phyloP scores from a whole-genome alignment of 1,284 basidiomycete species.

The Flammula alnicola region DNA sequence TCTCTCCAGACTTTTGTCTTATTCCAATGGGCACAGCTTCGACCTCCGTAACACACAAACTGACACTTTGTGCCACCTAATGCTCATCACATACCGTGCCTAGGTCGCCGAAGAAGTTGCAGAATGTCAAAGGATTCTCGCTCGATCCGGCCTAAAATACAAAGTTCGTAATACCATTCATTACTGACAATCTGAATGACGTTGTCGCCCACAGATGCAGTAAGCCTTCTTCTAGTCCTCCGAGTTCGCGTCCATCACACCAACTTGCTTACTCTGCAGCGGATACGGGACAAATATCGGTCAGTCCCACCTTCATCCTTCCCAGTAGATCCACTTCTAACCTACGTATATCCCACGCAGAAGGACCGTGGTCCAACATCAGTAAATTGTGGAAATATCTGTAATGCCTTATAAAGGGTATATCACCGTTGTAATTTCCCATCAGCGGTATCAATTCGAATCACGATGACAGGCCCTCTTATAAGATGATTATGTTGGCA shows the following conservation, averaged over 20 bases:
- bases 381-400: too few relatives aligned
- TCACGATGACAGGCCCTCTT: too few relatives aligned
- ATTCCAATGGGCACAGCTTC: constrained; percentile 79
- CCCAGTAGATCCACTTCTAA: constrained; percentile 4
- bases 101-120: constrained; percentile 77
- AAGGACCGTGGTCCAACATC: constrained; percentile 87
- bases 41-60: constrained; percentile 55
- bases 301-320: constrained; percentile 29
- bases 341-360: constrained; percentile 39
- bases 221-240: constrained; percentile 43
- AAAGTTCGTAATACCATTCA: constrained; percentile 53
- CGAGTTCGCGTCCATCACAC: constrained; percentile 11
- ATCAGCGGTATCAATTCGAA: too few relatives aligned
- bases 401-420: too few relatives aligned
- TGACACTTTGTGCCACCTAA: constrained; percentile 10
- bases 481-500: too few relatives aligned
- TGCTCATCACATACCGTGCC: constrained; percentile 11
- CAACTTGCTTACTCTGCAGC: constrained; percentile 42
- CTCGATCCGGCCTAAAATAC: constrained; percentile 81
- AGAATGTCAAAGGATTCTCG: constrained; percentile 80
- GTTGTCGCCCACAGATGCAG: constrained; percentile 62
- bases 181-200: neutral
- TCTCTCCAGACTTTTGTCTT: constrained; percentile 74
- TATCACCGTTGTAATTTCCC: too few relatives aligned
- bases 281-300: constrained; percentile 92